These are phyloP conservation scores for Plasmodium gaboni DNA, from an alignment of 169 alveolate species.

Conservation along the genomic window DNA sequence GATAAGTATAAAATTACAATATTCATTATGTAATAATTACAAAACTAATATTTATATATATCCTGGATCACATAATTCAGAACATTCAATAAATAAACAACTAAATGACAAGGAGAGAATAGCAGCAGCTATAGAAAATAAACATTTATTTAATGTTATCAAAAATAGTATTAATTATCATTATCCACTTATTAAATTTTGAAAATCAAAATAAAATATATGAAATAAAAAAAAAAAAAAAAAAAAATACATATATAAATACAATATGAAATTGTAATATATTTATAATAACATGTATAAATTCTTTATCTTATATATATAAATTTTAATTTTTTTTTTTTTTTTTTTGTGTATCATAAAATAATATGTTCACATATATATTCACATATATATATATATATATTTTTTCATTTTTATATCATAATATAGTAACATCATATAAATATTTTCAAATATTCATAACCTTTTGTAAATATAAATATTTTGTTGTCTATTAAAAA, in stretches of 20 bases:
- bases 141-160: slow-evolving; percentile 88
- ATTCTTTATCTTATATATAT: too few relatives aligned
- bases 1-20: slow-evolving; percentile 93
- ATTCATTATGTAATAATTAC: slow-evolving; percentile 90
- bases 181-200: slow-evolving; percentile 42
- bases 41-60: slow-evolving; percentile 82
- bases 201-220: not conserved
- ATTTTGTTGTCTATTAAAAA: too few relatives aligned
- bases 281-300: too few relatives aligned
- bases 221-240: not conserved
- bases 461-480: too few relatives aligned
- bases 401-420: too few relatives aligned
- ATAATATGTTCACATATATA: too few relatives aligned
- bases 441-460: too few relatives aligned
- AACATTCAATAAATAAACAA: slow-evolving; percentile 93
- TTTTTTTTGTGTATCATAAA: too few relatives aligned
- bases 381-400: too few relatives aligned
- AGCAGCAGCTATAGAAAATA: slow-evolving; percentile 96
- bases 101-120: slow-evolving; percentile 97
- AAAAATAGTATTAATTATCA: slow-evolving; percentile 58
- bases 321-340: too few relatives aligned
- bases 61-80: slow-evolving; percentile 93
- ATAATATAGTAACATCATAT: too few relatives aligned
- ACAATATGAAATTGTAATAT: too few relatives aligned
- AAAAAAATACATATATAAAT: not conserved